These are phyloP conservation scores for Murraya paniculata DNA, from an alignment of 345 rosid species.

Conservation along the genomic window DNA sequence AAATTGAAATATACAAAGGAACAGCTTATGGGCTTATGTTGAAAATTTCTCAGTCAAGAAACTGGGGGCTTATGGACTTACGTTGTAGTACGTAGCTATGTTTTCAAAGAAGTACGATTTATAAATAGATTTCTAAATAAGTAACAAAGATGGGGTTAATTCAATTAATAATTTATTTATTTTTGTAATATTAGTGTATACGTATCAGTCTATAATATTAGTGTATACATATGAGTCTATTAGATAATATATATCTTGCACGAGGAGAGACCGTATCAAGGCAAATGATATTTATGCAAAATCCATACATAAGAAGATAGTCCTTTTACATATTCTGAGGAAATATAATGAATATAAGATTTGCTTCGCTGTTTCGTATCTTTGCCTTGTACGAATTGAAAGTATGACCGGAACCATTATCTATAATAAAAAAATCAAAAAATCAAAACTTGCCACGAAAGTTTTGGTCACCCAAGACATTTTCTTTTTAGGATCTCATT, in stretches of 20 bases:
- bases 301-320: not conserved
- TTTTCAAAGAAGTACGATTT: no score
- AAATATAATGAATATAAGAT: not conserved
- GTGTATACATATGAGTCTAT: not conserved
- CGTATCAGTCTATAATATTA: not conserved
- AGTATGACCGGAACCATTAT: not conserved
- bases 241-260: not conserved
- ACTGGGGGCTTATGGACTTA: no score
- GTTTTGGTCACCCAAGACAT: no score
- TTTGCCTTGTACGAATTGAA: not conserved
- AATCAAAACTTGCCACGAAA: no score
- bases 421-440: not conserved
- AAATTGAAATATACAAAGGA: no score
- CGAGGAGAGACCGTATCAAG: conserved; percentile 6
- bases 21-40: no score
- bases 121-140: not conserved
- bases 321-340: not conserved
- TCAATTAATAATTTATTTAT: not conserved
- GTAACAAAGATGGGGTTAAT: not conserved
- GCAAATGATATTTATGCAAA: not conserved
- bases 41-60: no score
- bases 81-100: no score
- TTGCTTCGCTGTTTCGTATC: conserved; percentile 13
- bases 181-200: not conserved
- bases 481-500: no score